phyloP scores from a whole-genome alignment of 1,284 basidiomycete genomes.

The Ustilago esculenta region DNA sequence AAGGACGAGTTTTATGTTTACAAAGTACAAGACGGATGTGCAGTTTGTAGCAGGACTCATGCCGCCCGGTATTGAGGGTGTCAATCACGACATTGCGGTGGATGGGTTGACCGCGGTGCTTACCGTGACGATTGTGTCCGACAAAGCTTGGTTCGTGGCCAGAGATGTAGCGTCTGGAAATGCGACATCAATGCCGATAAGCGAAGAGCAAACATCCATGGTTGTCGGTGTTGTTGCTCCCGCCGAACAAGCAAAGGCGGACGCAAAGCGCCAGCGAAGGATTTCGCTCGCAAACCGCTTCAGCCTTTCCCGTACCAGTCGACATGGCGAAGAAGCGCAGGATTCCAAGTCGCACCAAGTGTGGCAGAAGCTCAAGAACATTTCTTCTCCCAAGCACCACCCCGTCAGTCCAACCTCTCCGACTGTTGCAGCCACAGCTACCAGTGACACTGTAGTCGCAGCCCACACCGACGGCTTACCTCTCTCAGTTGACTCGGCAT shows the following conservation, averaged over 20 bases:
- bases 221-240: too few species aligned
- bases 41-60: constrained; percentile 72
- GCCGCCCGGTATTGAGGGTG: constrained; percentile 71
- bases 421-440: background rate
- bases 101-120: constrained; percentile 57
- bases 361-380: constrained; percentile 20
- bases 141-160: constrained; percentile 2
- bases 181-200: too few species aligned
- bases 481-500: constrained; percentile 5
- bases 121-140: constrained; percentile 36
- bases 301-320: constrained; percentile 3
- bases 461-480: background rate
- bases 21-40: constrained; percentile 71
- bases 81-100: constrained; percentile 69
- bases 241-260: background rate
- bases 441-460: background rate
- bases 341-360: background rate
- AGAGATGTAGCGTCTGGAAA: background rate
- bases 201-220: too few species aligned
- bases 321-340: constrained; percentile 8
- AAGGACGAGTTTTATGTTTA: constrained; percentile 48
- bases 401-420: background rate
- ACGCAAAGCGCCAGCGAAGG: constrained; percentile 1
- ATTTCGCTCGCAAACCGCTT: constrained; percentile 9
- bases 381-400: constrained; percentile 10